A percentile compares a stretch with the other conserved stretches of the same genome.
These are phyloP conservation scores for Tylopilus felleus DNA, from an alignment of 768 basidiomycete species.

Conservation along the genomic window DNA sequence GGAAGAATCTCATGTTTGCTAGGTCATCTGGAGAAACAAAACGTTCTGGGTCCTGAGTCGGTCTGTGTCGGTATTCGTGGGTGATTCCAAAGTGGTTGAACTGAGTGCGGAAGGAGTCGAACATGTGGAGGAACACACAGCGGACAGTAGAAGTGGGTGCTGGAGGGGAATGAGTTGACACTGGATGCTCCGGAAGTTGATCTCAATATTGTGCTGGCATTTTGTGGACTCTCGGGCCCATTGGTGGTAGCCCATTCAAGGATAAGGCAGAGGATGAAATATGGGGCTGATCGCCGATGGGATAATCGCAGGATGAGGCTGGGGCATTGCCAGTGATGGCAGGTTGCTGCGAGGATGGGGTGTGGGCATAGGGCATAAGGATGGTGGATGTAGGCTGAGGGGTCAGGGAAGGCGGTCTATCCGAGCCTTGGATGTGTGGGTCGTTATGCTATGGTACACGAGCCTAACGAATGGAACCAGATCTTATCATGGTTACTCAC, in stretches of 20 bases:
- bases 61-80: not conserved
- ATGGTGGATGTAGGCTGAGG: too few species aligned
- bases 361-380: too few species aligned
- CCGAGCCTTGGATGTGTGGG: too few species aligned
- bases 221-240: not conserved
- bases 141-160: not conserved
- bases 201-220: not conserved
- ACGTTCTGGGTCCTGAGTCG: slow-evolving; percentile 2
- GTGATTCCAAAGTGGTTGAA: not conserved
- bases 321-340: too few species aligned
- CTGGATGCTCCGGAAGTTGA: not conserved
- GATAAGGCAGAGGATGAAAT: not conserved
- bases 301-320: too few species aligned
- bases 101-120: not conserved
- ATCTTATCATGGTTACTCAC: too few species aligned
- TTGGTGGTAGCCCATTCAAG: not conserved
- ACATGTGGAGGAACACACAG: not conserved
- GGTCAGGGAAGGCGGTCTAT: too few species aligned
- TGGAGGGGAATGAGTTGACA: not conserved
- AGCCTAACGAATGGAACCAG: too few species aligned
- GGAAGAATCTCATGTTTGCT: not conserved
- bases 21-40: not conserved
- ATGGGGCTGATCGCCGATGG: too few species aligned
- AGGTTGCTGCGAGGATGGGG: too few species aligned
- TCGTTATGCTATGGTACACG: too few species aligned